Percentiles rank a stretch among this genome's conserved stretches.
Conservation (phyloP, 2,329 filamentous ascomycete genomes). For the Talaromyces sp. region DNA sequence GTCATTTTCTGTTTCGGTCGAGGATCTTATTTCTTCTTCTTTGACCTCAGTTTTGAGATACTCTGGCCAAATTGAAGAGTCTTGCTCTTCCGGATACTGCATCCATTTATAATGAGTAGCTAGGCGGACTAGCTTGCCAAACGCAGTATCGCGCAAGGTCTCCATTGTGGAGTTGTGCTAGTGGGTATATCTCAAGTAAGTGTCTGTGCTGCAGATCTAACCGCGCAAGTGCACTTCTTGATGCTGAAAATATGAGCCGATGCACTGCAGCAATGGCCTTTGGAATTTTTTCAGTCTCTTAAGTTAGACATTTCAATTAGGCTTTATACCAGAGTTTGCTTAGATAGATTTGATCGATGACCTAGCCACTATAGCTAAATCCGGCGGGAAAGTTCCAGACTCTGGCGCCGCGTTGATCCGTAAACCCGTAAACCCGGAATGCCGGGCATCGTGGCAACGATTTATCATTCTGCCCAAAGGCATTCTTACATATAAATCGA, state of each 20-base stretch:
- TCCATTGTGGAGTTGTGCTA: slow-evolving; percentile 11
- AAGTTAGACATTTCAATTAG: neutral
- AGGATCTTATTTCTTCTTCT: slow-evolving; percentile 6
- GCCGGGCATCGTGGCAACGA: neutral
- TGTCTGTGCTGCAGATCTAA: neutral
- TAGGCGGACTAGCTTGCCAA: slow-evolving; percentile 26
- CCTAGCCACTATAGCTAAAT: neutral
- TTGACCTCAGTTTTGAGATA: slow-evolving; percentile 15
- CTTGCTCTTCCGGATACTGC: slow-evolving; percentile 24
- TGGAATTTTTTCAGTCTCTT: too few relatives aligned
- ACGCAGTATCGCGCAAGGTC: slow-evolving; percentile 24
- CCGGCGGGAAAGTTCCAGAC: neutral
- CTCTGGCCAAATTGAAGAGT: slow-evolving; percentile 14
- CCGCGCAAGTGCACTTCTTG: too few relatives aligned
- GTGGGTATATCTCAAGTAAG: neutral
- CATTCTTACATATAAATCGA: too few relatives aligned
- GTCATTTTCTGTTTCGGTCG: slow-evolving; percentile 1
- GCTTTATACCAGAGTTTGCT: neutral
- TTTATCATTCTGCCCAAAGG: neutral
- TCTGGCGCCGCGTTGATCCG: too few relatives aligned
- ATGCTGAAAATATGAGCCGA: too few relatives aligned
- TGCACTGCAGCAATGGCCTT: too few relatives aligned
- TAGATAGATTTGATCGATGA: neutral
- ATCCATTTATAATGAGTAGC: slow-evolving; percentile 10
- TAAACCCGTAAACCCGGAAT: neutral